Evolutionary conservation across 768 basidiomycete species (phyloP).

Genomic region (Hysterangium stoloniferum): DNA sequence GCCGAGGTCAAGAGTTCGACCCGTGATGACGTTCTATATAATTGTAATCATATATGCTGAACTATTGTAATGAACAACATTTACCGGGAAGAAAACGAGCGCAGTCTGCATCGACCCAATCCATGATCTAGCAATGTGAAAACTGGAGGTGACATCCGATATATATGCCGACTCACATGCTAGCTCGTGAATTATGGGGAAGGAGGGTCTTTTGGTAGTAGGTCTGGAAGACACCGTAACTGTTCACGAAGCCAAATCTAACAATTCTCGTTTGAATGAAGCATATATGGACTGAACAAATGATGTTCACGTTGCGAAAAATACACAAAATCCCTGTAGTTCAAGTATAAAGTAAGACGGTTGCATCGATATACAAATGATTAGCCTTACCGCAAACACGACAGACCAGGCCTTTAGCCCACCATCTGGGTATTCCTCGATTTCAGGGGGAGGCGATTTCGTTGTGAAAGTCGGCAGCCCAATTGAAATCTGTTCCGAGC

Average conservation of each 20-base stretch:
- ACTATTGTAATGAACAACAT: conserved; percentile 7
- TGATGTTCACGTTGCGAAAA: not conserved
- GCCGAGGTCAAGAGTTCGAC: conserved; percentile 21
- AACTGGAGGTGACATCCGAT: not conserved
- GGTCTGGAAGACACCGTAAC: conserved; percentile 8
- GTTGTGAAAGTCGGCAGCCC: too few relatives aligned
- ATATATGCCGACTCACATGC: conserved; percentile 8
- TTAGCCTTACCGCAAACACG: conserved; percentile 4
- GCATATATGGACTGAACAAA: not conserved
- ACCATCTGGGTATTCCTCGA: conserved; percentile 9
- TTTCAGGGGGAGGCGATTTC: too few relatives aligned
- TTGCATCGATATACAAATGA: not conserved
- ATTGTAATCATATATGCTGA: not conserved
- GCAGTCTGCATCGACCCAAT: conserved; percentile 13
- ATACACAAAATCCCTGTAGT: not conserved
- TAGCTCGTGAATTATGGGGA: not conserved
- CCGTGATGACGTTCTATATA: conserved; percentile 17
- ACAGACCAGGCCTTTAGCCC: conserved; percentile 10
- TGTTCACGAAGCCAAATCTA: conserved; percentile 12
- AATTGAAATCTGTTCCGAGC: too few relatives aligned
- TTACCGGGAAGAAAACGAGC: conserved; percentile 18
- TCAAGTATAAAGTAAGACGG: not conserved
- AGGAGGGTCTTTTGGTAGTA: conserved; percentile 3
- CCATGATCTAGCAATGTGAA: conserved; percentile 13
- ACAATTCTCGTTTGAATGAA: not conserved